These are phyloP conservation scores for Ampelocalamus luodianensis DNA, from an alignment of 176 grass and related monocot genomes.

Conservation along the genomic window DNA sequence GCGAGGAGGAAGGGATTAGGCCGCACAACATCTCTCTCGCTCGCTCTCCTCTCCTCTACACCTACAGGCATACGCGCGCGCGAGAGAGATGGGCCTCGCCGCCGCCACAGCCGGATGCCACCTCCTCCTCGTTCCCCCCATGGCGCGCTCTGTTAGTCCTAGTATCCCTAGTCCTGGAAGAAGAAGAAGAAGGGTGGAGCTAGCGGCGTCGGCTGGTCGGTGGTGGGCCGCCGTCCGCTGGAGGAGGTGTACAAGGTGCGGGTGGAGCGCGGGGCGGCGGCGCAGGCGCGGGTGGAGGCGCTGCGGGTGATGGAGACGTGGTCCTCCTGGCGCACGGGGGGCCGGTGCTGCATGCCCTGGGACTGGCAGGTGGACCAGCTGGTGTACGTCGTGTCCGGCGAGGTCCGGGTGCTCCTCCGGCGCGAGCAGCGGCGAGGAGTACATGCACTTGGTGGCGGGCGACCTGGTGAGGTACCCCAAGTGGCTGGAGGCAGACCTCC, in stretches of 20 bases:
- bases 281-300: constrained; percentile 60
- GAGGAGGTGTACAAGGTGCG: constrained; percentile 89
- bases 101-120: too few species aligned
- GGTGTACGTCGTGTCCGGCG: constrained; percentile 85
- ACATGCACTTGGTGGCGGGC: constrained; percentile 91
- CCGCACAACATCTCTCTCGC: too few species aligned
- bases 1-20: too few species aligned
- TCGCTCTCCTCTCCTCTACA: too few species aligned
- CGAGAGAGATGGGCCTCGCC: too few species aligned
- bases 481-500: constrained; percentile 91
- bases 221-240: constrained; percentile 44
- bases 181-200: too few species aligned
- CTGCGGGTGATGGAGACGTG: constrained; percentile 70
- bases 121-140: too few species aligned
- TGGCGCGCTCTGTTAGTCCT: too few species aligned
- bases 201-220: constrained; percentile 9
- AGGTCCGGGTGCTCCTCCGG: constrained; percentile 86
- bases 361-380: constrained; percentile 98
- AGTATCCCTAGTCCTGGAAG: too few species aligned
- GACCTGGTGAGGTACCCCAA: constrained; percentile 89
- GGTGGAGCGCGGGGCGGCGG: constrained; percentile 67
- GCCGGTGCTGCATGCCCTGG: constrained; percentile 74
- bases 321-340: constrained; percentile 81
- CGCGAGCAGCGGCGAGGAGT: constrained; percentile 68
- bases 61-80: too few species aligned